A percentile compares a stretch with the other conserved stretches of the same genome.
Evolutionary conservation across 2,329 filamentous ascomycete genomes (phyloP).

Genomic region (Penicillium polonicum): DNA sequence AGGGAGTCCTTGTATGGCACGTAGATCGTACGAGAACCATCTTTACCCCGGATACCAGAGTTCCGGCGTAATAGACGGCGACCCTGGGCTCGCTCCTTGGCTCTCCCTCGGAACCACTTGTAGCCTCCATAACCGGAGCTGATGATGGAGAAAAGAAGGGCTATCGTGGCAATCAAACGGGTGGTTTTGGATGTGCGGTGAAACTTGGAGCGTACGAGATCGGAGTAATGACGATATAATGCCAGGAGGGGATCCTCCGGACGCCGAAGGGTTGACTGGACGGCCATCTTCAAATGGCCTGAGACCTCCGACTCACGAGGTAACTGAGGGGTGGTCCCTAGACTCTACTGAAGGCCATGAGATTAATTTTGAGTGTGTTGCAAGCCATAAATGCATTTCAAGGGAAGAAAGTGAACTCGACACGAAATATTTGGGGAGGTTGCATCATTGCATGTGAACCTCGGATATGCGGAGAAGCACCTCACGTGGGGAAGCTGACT

Average conservation of each 20-base stretch:
- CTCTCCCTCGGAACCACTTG: constrained; percentile 70
- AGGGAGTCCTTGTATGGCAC: constrained; percentile 76
- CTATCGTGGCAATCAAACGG: constrained; percentile 72
- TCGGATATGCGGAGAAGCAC: constrained; percentile 23
- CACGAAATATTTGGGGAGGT: background rate
- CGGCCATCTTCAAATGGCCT: constrained; percentile 62
- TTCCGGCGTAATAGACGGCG: constrained; percentile 81
- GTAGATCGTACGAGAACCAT: constrained; percentile 91
- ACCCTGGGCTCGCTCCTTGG: constrained; percentile 78
- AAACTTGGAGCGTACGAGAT: constrained; percentile 52
- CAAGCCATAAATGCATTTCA: constrained; percentile 2
- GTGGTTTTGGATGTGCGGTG: constrained; percentile 67
- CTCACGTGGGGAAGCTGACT: constrained; percentile 24
- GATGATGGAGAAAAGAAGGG: constrained; percentile 75
- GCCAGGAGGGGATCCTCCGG: constrained; percentile 65
- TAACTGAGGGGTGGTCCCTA: constrained; percentile 1
- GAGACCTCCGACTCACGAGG: constrained; percentile 6
- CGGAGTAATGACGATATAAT: constrained; percentile 55
- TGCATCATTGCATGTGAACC: constrained; percentile 32
- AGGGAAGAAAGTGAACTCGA: constrained; percentile 3
- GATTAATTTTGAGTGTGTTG: background rate
- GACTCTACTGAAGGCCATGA: background rate
- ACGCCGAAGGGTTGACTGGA: constrained; percentile 76
- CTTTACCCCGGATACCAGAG: constrained; percentile 88
- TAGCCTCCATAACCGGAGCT: constrained; percentile 75